Evolutionary conservation across 2,329 filamentous ascomycete genomes (phyloP).

Genomic region (Davidsoniella neocaledoniae): DNA sequence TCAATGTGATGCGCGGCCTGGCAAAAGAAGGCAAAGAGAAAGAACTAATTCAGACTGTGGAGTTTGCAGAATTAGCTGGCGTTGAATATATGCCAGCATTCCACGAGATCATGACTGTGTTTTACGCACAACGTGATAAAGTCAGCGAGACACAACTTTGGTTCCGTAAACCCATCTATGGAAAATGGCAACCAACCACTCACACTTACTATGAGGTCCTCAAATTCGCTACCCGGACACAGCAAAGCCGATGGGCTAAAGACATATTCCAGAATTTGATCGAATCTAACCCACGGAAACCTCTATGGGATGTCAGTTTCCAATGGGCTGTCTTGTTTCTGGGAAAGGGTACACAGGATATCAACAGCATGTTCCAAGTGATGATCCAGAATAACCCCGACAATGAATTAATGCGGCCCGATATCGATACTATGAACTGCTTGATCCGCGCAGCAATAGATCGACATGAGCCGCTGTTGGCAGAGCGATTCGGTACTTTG

Average conservation of each 20-base stretch:
- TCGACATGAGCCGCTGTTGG: conserved; percentile 52
- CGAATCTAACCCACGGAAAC: conserved; percentile 30
- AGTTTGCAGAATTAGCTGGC: conserved; percentile 32
- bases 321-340: conserved; percentile 56
- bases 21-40: conserved; percentile 39
- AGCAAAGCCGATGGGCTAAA: conserved; percentile 45
- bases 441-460: conserved; percentile 57
- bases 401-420: conserved; percentile 34
- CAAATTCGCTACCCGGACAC: conserved; percentile 41
- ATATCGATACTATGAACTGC: conserved; percentile 57
- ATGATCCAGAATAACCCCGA: conserved; percentile 37
- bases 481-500: conserved; percentile 55
- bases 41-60: conserved; percentile 38
- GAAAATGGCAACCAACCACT: conserved; percentile 24
- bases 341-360: conserved; percentile 54
- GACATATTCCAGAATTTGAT: conserved; percentile 37
- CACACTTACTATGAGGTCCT: conserved; percentile 38
- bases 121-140: conserved; percentile 42
- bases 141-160: conserved; percentile 48
- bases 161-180: conserved; percentile 40
- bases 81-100: conserved; percentile 28
- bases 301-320: conserved; percentile 55
- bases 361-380: conserved; percentile 54
- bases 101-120: conserved; percentile 40
- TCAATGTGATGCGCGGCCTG: conserved; percentile 41